Evolutionary conservation across 78 protist species (phyloP).

Genomic region (Dictyostelium intermedium): DNA sequence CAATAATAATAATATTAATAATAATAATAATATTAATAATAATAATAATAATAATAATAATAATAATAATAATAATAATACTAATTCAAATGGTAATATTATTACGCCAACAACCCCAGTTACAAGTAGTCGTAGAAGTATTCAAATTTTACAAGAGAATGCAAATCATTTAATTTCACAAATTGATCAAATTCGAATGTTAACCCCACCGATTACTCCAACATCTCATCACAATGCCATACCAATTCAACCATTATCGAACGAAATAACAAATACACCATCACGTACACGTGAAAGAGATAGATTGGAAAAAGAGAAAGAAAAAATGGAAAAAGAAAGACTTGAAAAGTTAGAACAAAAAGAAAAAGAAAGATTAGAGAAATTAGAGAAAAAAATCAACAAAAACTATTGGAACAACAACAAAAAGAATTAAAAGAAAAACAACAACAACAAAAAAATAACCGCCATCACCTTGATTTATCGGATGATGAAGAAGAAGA

Average conservation of each 20-base stretch:
- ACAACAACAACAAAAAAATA: neutral
- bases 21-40: no score
- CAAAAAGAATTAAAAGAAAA: neutral
- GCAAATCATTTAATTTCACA: neutral
- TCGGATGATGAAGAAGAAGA: neutral
- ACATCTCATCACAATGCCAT: neutral
- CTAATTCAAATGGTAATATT: neutral
- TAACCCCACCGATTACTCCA: neutral
- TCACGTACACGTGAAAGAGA: neutral
- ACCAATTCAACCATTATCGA: neutral
- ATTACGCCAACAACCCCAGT: neutral
- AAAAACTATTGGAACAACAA: neutral
- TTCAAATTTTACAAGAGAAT: conserved; percentile 2
- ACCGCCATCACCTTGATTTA: neutral
- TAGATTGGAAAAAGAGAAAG: neutral
- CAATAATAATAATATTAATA: no score
- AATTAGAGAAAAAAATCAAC: neutral
- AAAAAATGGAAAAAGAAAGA: neutral
- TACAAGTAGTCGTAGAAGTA: neutral
- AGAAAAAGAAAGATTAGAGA: neutral
- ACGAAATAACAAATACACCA: neutral
- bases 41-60: no score
- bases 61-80: no score
- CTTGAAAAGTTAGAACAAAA: neutral
- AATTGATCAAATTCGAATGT: neutral